A percentile compares a stretch with the other conserved stretches of the same genome.
Conservation (phyloP, 2,329 filamentous ascomycete species). For the Nothophaeocryptopus gaeumannii region DNA sequence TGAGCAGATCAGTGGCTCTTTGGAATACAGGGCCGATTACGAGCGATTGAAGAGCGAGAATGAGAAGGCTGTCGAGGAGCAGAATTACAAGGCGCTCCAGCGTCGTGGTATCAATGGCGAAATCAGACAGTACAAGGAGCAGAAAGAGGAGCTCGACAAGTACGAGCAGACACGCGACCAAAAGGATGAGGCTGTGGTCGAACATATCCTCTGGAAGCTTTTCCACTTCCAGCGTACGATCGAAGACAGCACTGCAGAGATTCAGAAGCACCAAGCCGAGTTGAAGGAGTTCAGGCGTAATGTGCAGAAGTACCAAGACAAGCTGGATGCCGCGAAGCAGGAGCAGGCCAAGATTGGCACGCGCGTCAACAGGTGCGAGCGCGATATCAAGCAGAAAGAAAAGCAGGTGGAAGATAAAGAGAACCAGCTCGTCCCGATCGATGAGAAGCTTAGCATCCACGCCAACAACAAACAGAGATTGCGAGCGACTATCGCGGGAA, state of each 20-base stretch:
- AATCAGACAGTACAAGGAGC: conserved; percentile 95
- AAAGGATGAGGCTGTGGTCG: conserved; percentile 85
- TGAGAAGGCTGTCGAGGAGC: conserved; percentile 83
- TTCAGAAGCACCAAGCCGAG: conserved; percentile 90
- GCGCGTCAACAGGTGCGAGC: conserved; percentile 78
- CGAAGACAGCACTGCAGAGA: conserved; percentile 84
- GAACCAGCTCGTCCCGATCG: conserved; percentile 80
- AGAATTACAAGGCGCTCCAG: conserved; percentile 81
- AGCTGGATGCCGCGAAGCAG: conserved; percentile 75
- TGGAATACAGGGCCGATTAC: conserved; percentile 93
- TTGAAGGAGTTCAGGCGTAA: conserved; percentile 88
- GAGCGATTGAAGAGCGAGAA: conserved; percentile 83
- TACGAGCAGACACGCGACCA: conserved; percentile 89
- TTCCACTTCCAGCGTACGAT: conserved; percentile 93
- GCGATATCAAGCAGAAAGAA: conserved; percentile 79
- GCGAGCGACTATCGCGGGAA: conserved; percentile 64
- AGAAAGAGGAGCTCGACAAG: conserved; percentile 91
- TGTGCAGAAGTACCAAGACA: conserved; percentile 77
- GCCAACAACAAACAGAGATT: conserved; percentile 67
- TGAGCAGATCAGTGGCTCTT: conserved; percentile 93
- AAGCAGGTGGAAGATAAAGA: conserved; percentile 83
- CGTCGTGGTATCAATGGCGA: conserved; percentile 94
- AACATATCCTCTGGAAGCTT: conserved; percentile 93
- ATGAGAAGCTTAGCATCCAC: conserved; percentile 85
- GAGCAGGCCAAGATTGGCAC: conserved; percentile 76